A percentile compares a stretch with the other conserved stretches of the same genome.
Conservation (phyloP, 2,329 filamentous ascomycete genomes). For the Phyllosticta ampelicida region DNA sequence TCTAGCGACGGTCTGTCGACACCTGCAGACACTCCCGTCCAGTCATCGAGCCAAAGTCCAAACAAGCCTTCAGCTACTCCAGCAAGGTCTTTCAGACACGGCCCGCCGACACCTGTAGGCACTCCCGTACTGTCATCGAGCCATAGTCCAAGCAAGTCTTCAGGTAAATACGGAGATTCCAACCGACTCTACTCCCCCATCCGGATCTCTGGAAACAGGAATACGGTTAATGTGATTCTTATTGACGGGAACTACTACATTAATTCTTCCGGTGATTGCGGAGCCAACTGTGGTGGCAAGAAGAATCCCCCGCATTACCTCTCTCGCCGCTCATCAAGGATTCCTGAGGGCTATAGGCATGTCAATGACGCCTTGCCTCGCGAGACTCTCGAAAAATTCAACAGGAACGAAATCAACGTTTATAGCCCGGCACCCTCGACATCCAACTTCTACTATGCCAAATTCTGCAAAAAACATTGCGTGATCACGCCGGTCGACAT, state of each 20-base stretch:
- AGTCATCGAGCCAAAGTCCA: too few species aligned
- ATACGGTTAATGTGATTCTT: not conserved
- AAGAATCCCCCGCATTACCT: not conserved
- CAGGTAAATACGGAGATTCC: not conserved
- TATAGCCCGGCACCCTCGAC: not conserved
- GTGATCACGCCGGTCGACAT: not conserved
- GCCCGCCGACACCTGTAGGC: too few species aligned
- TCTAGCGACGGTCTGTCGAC: too few species aligned
- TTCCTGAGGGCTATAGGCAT: not conserved
- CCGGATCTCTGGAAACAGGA: not conserved
- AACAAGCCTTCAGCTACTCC: too few species aligned
- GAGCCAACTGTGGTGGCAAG: not conserved
- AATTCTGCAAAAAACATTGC: not conserved
- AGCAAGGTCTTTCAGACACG: too few species aligned
- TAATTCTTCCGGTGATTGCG: not conserved
- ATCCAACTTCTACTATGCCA: not conserved
- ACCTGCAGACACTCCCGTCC: too few species aligned
- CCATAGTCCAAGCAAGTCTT: not conserved
- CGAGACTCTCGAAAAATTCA: not conserved
- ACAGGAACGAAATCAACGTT: not conserved
- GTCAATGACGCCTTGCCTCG: not conserved
- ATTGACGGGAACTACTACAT: not conserved
- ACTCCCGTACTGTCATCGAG: too few species aligned
- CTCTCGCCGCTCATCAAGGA: not conserved
- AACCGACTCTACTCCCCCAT: not conserved